These are phyloP conservation scores for Cucumis hystrix DNA, from an alignment of 306 rosid genomes.

Conservation along the genomic window DNA sequence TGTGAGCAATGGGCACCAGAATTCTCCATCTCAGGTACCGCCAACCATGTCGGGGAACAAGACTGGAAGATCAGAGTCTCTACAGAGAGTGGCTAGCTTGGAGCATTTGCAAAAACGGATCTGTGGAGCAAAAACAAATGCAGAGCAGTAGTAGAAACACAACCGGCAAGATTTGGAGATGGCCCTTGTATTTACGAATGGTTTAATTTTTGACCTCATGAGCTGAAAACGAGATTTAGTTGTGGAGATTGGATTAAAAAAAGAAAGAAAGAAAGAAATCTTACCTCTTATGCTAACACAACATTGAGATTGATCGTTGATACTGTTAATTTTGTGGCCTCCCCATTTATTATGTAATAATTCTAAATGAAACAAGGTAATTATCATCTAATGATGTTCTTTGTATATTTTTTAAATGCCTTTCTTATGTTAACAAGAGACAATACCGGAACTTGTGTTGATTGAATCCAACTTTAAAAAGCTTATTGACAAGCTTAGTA, in stretches of 20 bases:
- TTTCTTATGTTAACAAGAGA: background rate
- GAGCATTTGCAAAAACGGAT: constrained; percentile 92
- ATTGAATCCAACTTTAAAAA: background rate
- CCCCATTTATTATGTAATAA: background rate
- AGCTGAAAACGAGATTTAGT: background rate
- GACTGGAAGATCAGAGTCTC: constrained; percentile 36
- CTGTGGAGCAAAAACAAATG: constrained; percentile 33
- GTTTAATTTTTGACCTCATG: background rate
- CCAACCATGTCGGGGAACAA: constrained; percentile 27
- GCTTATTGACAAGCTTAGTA: background rate
- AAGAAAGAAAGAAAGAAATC: background rate
- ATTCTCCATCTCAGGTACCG: constrained; percentile 10
- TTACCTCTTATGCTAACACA: background rate
- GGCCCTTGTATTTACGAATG: background rate
- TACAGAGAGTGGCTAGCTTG: constrained; percentile 87
- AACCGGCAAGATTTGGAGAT: background rate
- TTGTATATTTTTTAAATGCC: background rate
- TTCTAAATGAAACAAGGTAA: background rate
- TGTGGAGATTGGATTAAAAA: background rate
- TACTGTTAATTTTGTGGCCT: background rate
- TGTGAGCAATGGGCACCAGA: constrained; percentile 35
- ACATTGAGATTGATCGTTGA: background rate
- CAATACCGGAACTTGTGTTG: background rate
- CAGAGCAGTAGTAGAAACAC: constrained; percentile 25
- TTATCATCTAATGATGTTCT: background rate